These are phyloP conservation scores for Yarrowia phangngaensis DNA, from an alignment of 805 yeast genomes.

Conservation along the genomic window DNA sequence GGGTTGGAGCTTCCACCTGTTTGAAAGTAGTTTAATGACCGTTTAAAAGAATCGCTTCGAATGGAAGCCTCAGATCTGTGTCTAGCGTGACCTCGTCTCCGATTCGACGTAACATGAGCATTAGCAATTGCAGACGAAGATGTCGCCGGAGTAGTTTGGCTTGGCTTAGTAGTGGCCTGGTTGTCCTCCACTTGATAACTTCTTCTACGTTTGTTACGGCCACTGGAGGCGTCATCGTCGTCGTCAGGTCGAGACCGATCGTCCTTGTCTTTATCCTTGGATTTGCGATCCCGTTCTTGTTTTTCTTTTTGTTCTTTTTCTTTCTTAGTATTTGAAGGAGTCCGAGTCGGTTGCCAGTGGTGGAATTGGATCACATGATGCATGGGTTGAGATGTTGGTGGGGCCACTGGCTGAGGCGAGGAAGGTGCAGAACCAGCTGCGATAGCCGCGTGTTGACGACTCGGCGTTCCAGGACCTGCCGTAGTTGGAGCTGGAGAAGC, in stretches of 20 bases:
- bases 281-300: slow-evolving; percentile 17
- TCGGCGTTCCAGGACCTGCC: not conserved
- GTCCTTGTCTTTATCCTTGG: slow-evolving; percentile 4
- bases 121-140: slow-evolving; percentile 17
- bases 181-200: not conserved
- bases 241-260: not conserved
- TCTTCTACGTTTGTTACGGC: slow-evolving; percentile 3
- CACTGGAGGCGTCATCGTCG: not conserved
- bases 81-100: slow-evolving; percentile 9
- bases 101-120: not conserved
- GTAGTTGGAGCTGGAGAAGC: slow-evolving; percentile 1
- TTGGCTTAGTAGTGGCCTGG: not conserved
- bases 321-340: slow-evolving; percentile 23
- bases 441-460: slow-evolving; percentile 30
- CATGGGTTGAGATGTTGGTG: slow-evolving; percentile 36
- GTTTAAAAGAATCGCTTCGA: slow-evolving; percentile 19
- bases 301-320: slow-evolving; percentile 24
- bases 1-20: slow-evolving; percentile 10
- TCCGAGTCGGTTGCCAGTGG: slow-evolving; percentile 50
- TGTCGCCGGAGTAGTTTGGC: not conserved
- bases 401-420: slow-evolving; percentile 28
- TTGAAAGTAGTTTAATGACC: slow-evolving; percentile 23
- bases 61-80: slow-evolving; percentile 12
- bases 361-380: slow-evolving; percentile 55
- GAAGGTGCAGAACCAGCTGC: slow-evolving; percentile 31